Conservation (phyloP, 1,139 yeast species). For the Magnusiomyces tetraspermus region DNA sequence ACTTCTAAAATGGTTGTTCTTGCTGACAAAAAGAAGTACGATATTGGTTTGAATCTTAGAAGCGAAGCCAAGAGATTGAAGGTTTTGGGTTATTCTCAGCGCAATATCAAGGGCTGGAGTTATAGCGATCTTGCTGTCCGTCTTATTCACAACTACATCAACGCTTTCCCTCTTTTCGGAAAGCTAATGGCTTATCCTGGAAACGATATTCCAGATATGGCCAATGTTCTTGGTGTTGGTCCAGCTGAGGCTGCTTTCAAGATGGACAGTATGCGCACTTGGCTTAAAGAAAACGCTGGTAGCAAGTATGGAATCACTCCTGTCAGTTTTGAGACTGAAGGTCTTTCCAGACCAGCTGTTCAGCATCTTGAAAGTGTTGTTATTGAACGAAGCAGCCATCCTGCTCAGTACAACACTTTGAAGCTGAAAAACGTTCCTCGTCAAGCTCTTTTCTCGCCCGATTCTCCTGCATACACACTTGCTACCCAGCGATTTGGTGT, state of each 20-base stretch:
- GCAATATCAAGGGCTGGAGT: slow-evolving; percentile 68
- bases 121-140: slow-evolving; percentile 67
- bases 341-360: slow-evolving; percentile 59
- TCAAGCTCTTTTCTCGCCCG: slow-evolving; percentile 71
- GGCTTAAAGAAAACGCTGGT: slow-evolving; percentile 39
- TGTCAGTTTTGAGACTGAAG: slow-evolving; percentile 72
- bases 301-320: slow-evolving; percentile 44
- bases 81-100: slow-evolving; percentile 78
- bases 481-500: slow-evolving; percentile 67
- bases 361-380: slow-evolving; percentile 59
- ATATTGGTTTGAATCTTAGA: slow-evolving; percentile 79
- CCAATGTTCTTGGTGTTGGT: slow-evolving; percentile 36
- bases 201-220: slow-evolving; percentile 37
- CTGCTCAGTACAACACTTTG: slow-evolving; percentile 20
- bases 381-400: slow-evolving; percentile 32
- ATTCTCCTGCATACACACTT: slow-evolving; percentile 60
- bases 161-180: slow-evolving; percentile 54
- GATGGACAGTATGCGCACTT: slow-evolving; percentile 32
- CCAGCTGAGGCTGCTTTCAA: slow-evolving; percentile 37
- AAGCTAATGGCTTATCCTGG: slow-evolving; percentile 29
- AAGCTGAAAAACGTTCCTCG: slow-evolving; percentile 78
- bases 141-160: slow-evolving; percentile 52
- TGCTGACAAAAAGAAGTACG: slow-evolving; percentile 46
- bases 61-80: slow-evolving; percentile 71
- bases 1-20: slow-evolving; percentile 64